These are phyloP conservation scores for Kickxella alabastrina DNA, from an alignment of 192 early-diverging fungal species.

Conservation along the genomic window DNA sequence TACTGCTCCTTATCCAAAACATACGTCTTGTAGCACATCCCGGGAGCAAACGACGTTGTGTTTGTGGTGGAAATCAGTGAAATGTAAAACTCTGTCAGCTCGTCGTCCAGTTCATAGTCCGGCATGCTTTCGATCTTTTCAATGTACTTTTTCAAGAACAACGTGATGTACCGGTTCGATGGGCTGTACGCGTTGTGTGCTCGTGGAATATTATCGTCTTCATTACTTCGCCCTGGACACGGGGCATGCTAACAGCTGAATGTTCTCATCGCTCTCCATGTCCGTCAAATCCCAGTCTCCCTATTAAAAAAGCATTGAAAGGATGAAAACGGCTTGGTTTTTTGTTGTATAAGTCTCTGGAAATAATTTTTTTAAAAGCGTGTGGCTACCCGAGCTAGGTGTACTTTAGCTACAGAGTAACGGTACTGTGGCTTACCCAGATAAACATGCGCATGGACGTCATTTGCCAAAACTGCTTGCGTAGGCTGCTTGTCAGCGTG, in stretches of 20 bases:
- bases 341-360: too few species aligned
- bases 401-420: too few species aligned
- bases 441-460: slow-evolving; percentile 34
- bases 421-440: too few species aligned
- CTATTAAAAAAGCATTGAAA: slow-evolving; percentile 4
- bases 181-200: slow-evolving; percentile 35
- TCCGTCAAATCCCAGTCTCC: slow-evolving; percentile 28
- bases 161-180: slow-evolving; percentile 36
- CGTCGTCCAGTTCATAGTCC: slow-evolving; percentile 38
- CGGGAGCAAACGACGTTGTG: slow-evolving; percentile 2
- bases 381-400: too few species aligned
- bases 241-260: slow-evolving; percentile 22
- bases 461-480: slow-evolving; percentile 55
- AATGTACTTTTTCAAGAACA: slow-evolving; percentile 45
- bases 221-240: slow-evolving; percentile 46
- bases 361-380: too few species aligned
- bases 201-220: slow-evolving; percentile 48
- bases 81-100: slow-evolving; percentile 45
- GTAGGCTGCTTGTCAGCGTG: slow-evolving; percentile 31
- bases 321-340: not conserved
- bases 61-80: slow-evolving; percentile 27
- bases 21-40: slow-evolving; percentile 49
- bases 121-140: slow-evolving; percentile 25
- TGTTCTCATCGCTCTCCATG: slow-evolving; percentile 24
- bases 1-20: slow-evolving; percentile 44